phyloP scores from a whole-genome alignment of 495 filamentous ascomycete genomes.

The Penicillium lividum region DNA sequence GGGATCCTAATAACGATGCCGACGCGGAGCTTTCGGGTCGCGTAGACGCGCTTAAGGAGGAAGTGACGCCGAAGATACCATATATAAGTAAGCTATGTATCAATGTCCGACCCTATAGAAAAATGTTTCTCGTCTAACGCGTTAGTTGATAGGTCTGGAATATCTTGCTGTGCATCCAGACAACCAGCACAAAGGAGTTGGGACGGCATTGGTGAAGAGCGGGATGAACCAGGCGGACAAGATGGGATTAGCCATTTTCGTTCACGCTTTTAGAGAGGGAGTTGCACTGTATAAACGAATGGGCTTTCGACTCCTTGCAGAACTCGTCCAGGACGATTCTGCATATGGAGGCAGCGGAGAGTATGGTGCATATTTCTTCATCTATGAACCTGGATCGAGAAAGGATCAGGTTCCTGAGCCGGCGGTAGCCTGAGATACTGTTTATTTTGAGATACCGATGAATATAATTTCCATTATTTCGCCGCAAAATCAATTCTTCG shows the following conservation, averaged over 20 bases:
- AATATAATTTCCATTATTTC: too few relatives aligned
- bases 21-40: neutral
- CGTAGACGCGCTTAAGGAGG: neutral
- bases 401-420: too few relatives aligned
- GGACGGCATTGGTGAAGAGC: neutral
- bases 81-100: neutral
- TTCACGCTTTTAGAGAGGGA: neutral
- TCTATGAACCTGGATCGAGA: neutral
- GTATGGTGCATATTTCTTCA: slow-evolving; percentile 3
- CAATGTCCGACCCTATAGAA: neutral
- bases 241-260: neutral
- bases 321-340: neutral
- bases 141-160: neutral
- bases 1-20: neutral
- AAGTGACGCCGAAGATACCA: neutral
- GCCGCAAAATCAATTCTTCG: too few relatives aligned
- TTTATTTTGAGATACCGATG: too few relatives aligned
- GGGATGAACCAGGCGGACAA: neutral
- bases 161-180: slow-evolving; percentile 4
- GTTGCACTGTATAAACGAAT: neutral
- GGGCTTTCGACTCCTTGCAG: neutral
- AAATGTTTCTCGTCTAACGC: too few relatives aligned
- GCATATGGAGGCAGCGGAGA: neutral
- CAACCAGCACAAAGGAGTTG: neutral
- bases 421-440: too few relatives aligned